Evolutionary conservation across 2,329 filamentous ascomycete species (phyloP), one percentile per base, ranked within the genome.

Genomic region (Ophiocordyceps unilateralis): DNA sequence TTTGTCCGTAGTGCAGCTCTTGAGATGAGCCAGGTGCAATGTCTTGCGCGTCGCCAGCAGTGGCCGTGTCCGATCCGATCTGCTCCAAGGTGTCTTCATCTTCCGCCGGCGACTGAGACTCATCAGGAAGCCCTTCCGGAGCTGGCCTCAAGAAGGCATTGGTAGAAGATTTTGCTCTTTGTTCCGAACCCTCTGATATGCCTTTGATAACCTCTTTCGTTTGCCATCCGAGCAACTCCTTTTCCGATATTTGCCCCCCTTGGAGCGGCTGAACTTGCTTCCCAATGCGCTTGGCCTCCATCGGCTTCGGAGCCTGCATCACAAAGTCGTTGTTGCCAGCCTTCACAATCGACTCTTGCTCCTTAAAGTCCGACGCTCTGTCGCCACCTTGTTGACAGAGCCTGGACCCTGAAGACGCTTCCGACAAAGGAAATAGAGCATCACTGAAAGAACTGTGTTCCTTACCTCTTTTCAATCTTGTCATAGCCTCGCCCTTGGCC

Each of bases 381-480:
- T n/a, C n/a, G n/a, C n/a, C n/a, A n/a, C n/a, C n/a, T n/a, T n/a
- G n/a, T n/a, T 51, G 45, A 45, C 52, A 46, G 45, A 51, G 46
- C 46, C 51, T 48, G 46, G 48, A 49, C 49, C 53, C 49, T 53
- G 49, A 53, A 50, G 52, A 48, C 50, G 47, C 46, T 53, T 53
- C 53, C 49, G 50, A 43, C 57, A 60, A 57, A 55, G 54, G 54
- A 59, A 55, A 52, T 51, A 55, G 56, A 57, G 57, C 56, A 62
- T 63, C 53, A 57, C 56, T 52, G 53, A 59, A 53, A 55, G 50
- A 56, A 58, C 50, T 48, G 46, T 52, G 48, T 51, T 60, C 57
- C 65, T 68, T 60, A 68, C 65, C 65, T 67, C 64, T 66, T 50
- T 58, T 60, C 44, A 52, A 51, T 47, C 50, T 45, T 40, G 50